Conservation (phyloP, 768 basidiomycete genomes). For the Lepiota brunneoincarnata region DNA sequence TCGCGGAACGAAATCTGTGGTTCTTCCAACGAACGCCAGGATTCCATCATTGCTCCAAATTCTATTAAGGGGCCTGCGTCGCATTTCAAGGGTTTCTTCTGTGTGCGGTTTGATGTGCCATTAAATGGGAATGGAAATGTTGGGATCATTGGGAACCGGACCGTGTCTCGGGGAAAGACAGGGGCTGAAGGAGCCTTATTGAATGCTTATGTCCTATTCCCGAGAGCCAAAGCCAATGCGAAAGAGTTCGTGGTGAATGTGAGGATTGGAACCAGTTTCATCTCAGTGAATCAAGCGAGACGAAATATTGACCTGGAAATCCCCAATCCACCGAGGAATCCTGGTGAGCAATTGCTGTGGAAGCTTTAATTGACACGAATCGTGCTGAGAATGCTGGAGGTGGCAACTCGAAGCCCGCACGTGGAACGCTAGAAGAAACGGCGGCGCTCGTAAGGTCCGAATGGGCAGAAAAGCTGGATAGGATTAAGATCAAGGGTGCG, state of each 20-base stretch:
- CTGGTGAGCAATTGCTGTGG: not conserved
- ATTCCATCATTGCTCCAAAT: slow-evolving; percentile 52
- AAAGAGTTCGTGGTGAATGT: slow-evolving; percentile 40
- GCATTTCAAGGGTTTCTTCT: slow-evolving; percentile 54
- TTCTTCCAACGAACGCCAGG: slow-evolving; percentile 8
- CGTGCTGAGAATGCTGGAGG: not conserved
- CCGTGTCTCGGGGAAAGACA: not conserved
- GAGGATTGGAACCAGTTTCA: slow-evolving; percentile 71
- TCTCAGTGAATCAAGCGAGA: slow-evolving; percentile 64
- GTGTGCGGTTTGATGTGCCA: slow-evolving; percentile 48
- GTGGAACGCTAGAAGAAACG: slow-evolving; percentile 46
- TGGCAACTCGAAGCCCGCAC: not conserved
- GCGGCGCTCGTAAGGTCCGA: slow-evolving; percentile 42
- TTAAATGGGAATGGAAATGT: not conserved
- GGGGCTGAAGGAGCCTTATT: slow-evolving; percentile 40
- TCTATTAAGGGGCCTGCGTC: slow-evolving; percentile 33
- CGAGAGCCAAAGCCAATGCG: slow-evolving; percentile 12
- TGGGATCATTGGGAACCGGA: slow-evolving; percentile 18
- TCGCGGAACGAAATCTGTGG: slow-evolving; percentile 5
- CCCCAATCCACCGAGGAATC: slow-evolving; percentile 15
- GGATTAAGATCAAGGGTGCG: slow-evolving; percentile 36
- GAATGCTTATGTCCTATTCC: slow-evolving; percentile 50
- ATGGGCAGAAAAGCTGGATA: slow-evolving; percentile 59
- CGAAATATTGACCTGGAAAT: slow-evolving; percentile 41
- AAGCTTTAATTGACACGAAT: not conserved